Conservation (phyloP, 2,329 filamentous ascomycete species). For the Pyricularia sp. region DNA sequence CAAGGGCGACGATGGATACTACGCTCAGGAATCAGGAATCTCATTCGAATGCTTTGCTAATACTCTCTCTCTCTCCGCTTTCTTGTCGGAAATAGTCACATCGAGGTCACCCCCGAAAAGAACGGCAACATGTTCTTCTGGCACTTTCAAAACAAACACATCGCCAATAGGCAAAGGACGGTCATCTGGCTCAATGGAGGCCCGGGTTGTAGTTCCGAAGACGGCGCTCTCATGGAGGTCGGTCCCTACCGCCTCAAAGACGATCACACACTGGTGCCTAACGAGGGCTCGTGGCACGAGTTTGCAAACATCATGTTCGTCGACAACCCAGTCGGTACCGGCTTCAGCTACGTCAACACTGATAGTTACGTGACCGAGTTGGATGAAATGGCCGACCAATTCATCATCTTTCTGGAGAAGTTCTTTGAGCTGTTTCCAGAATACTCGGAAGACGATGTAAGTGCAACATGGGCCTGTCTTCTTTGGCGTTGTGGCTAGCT, state of each 20-base stretch:
- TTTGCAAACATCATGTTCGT: slow-evolving; percentile 96
- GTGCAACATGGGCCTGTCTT: slow-evolving; percentile 17
- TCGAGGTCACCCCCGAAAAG: slow-evolving; percentile 72
- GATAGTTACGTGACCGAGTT: slow-evolving; percentile 78
- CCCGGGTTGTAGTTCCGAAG: slow-evolving; percentile 93
- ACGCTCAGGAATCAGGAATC: background rate
- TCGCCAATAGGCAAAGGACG: slow-evolving; percentile 79
- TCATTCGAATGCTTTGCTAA: background rate
- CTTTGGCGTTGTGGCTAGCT: background rate
- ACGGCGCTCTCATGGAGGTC: slow-evolving; percentile 91
- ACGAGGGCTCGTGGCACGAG: slow-evolving; percentile 96
- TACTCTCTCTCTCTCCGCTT: background rate
- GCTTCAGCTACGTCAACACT: slow-evolving; percentile 89
- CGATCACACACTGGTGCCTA: slow-evolving; percentile 57
- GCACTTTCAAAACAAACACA: slow-evolving; percentile 93
- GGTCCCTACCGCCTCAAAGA: slow-evolving; percentile 82
- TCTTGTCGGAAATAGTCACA: slow-evolving; percentile 49
- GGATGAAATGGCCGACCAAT: slow-evolving; percentile 77
- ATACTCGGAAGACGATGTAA: slow-evolving; percentile 80
- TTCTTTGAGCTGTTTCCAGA: slow-evolving; percentile 87
- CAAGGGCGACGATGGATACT: background rate
- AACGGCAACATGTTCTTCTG: slow-evolving; percentile 98
- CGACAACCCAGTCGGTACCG: slow-evolving; percentile 92
- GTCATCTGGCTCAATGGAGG: slow-evolving; percentile 97
- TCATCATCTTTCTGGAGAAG: slow-evolving; percentile 78